phyloP scores from a whole-genome alignment of 192 early-diverging fungal species.

The Oehlia diaphana region DNA sequence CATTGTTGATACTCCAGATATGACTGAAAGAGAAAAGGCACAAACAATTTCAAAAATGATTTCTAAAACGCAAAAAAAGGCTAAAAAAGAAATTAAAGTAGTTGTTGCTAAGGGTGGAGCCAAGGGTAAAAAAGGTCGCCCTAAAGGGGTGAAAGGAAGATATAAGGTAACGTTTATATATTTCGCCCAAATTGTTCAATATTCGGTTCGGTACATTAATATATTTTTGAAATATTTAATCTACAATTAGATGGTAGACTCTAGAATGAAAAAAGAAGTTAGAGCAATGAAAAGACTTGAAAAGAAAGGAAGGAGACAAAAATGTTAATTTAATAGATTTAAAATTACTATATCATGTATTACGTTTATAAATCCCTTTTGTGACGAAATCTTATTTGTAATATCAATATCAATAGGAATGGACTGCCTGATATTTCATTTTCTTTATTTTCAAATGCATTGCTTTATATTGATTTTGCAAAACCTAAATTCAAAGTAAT shows the following conservation, averaged over 20 bases:
- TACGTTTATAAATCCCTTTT: too few relatives aligned
- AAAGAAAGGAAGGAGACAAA: slow-evolving; percentile 50
- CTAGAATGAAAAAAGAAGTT: slow-evolving; percentile 95
- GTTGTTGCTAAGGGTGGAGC: slow-evolving; percentile 89
- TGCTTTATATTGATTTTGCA: too few relatives aligned
- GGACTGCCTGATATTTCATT: too few relatives aligned
- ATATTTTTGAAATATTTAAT: slow-evolving; percentile 9
- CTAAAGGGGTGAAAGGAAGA: slow-evolving; percentile 95
- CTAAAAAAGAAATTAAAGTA: slow-evolving; percentile 75
- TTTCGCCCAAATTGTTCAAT: not conserved
- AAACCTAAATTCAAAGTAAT: too few relatives aligned
- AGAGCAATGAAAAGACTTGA: slow-evolving; percentile 76
- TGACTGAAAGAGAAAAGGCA: slow-evolving; percentile 88
- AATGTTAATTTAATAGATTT: not conserved
- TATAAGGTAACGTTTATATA: slow-evolving; percentile 47
- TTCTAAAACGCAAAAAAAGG: slow-evolving; percentile 78
- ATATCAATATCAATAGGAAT: too few relatives aligned
- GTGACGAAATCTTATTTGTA: too few relatives aligned
- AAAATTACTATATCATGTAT: not conserved
- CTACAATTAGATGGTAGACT: slow-evolving; percentile 85
- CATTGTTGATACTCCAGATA: slow-evolving; percentile 83
- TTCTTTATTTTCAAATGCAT: too few relatives aligned
- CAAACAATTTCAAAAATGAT: slow-evolving; percentile 79
- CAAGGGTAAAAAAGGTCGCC: slow-evolving; percentile 85
- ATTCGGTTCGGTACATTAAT: not conserved